phyloP scores from a whole-genome alignment of 495 filamentous ascomycete genomes.

The Alectoria sarmentosa region DNA sequence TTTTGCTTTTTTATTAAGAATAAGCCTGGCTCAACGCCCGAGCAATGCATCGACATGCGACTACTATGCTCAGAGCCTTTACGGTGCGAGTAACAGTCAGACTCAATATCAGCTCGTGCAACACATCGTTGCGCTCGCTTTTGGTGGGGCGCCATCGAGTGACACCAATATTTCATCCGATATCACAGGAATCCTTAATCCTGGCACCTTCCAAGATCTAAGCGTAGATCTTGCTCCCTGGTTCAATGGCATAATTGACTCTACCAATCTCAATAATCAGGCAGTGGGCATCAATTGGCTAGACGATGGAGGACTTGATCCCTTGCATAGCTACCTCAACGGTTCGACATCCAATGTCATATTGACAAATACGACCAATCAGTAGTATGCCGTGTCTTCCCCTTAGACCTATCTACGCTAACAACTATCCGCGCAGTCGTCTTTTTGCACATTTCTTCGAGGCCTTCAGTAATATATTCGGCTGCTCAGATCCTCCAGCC shows the following conservation, averaged over 20 bases:
- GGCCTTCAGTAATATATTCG: too few species aligned
- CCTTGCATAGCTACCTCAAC: constrained; percentile 3
- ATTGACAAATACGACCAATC: constrained; percentile 44
- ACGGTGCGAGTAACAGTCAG: constrained; percentile 45
- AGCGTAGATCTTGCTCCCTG: too few species aligned
- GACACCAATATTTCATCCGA: constrained; percentile 37
- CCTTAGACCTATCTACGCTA: background rate
- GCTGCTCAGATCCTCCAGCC: too few species aligned
- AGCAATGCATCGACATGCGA: constrained; percentile 45
- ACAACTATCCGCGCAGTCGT: constrained; percentile 28
- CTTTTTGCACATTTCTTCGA: constrained; percentile 51
- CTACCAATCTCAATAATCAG: constrained; percentile 36
- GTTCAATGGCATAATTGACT: constrained; percentile 44
- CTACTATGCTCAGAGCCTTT: constrained; percentile 46
- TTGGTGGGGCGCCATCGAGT: constrained; percentile 40
- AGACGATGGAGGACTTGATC: constrained; percentile 41
- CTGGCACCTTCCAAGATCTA: too few species aligned
- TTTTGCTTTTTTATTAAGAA: too few species aligned
- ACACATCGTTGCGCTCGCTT: constrained; percentile 48
- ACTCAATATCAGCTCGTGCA: constrained; percentile 47
- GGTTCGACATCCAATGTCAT: constrained; percentile 36
- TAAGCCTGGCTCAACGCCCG: constrained; percentile 40
- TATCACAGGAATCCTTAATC: too few species aligned
- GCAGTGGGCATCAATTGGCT: constrained; percentile 47
- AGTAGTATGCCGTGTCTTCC: constrained; percentile 40